These are phyloP conservation scores for Hortaea werneckii DNA, from an alignment of 2,329 filamentous ascomycete species.

Conservation along the genomic window DNA sequence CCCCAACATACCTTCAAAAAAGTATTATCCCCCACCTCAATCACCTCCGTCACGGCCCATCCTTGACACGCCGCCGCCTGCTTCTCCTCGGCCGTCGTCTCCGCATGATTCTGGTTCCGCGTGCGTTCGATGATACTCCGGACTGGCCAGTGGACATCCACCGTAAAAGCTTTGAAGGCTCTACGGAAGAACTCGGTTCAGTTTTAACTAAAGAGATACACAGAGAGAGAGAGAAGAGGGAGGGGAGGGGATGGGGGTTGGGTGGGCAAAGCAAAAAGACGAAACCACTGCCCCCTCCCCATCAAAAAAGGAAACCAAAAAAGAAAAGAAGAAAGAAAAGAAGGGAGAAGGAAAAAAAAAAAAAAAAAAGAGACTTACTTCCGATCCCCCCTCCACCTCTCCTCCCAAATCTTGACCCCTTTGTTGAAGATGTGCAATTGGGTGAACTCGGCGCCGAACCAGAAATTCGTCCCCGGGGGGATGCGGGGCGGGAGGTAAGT, in stretches of 20 bases:
- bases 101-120: conserved; percentile 8
- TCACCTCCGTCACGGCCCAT: conserved; percentile 24
- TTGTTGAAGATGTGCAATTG: conserved; percentile 19
- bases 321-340: no score
- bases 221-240: no score
- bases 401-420: conserved; percentile 16
- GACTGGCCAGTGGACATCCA: conserved; percentile 16
- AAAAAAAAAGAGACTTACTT: conserved; percentile 6
- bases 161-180: conserved; percentile 25
- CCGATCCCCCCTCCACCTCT: conserved; percentile 8
- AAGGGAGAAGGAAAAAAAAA: neutral
- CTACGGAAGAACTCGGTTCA: neutral
- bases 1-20: conserved; percentile 20
- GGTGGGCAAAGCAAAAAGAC: no score
- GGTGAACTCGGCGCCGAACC: conserved; percentile 15
- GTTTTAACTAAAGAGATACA: no score
- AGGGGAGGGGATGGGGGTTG: no score
- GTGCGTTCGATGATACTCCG: conserved; percentile 22
- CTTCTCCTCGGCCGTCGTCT: neutral
- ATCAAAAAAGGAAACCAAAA: no score
- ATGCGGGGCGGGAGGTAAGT: conserved; percentile 7
- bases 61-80: conserved; percentile 11
- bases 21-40: conserved; percentile 20
- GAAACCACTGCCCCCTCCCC: no score
- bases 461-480: conserved; percentile 14